Percentiles rank a stretch among this genome's conserved stretches.
phyloP scores from a whole-genome alignment of 2,329 filamentous ascomycete genomes.

The Aspergillus spinulosporus region DNA sequence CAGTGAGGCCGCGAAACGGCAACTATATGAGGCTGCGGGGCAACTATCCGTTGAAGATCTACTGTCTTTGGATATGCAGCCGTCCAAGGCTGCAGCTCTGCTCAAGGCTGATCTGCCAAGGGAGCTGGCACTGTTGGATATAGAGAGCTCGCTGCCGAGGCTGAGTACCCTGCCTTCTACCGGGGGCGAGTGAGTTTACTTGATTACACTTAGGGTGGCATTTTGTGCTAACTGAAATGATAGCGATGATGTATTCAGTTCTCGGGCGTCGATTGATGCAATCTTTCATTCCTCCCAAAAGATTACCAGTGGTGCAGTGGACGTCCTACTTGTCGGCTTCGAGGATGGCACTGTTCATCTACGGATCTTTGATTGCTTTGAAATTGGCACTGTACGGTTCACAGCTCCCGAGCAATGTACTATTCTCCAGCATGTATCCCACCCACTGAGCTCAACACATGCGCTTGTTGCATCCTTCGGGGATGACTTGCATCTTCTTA shows the following conservation, averaged over 20 bases:
- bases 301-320: conserved; percentile 70
- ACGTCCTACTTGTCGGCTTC: conserved; percentile 74
- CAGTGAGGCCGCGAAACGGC: conserved; percentile 44
- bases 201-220: not conserved
- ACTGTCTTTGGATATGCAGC: conserved; percentile 39
- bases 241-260: conserved; percentile 64
- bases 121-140: conserved; percentile 72
- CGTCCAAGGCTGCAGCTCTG: conserved; percentile 38
- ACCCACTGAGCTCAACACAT: conserved; percentile 74
- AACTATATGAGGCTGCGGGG: conserved; percentile 38
- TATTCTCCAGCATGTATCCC: conserved; percentile 65
- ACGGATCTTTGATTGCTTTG: conserved; percentile 82
- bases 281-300: conserved; percentile 65
- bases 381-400: conserved; percentile 63
- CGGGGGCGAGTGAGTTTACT: conserved; percentile 54
- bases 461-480: conserved; percentile 57
- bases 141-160: conserved; percentile 74
- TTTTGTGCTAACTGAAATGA: conserved; percentile 24
- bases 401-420: conserved; percentile 38
- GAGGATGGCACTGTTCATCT: conserved; percentile 71
- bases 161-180: conserved; percentile 69
- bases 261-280: conserved; percentile 67
- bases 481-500: conserved; percentile 61
- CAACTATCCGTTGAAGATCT: conserved; percentile 45
- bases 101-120: conserved; percentile 63